Evolutionary conservation across 1,139 yeast genomes (phyloP), one percentile per base, ranked within the genome.

Genomic region (Candida glucosophila): DNA sequence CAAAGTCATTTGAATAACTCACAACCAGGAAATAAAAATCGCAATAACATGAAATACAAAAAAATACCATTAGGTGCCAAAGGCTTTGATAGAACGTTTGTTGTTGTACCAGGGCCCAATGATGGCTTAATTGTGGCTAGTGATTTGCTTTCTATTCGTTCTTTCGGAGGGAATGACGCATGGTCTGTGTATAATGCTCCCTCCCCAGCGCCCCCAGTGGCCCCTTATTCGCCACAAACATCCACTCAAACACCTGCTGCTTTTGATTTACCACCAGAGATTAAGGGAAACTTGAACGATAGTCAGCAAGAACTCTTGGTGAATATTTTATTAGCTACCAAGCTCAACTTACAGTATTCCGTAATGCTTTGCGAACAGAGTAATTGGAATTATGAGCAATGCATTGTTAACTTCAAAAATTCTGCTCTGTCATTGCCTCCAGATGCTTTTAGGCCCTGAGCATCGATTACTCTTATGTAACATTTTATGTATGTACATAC

Each of bases 281-380:
- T 76, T 22, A 69, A 71, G 32, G 50, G 67, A 8, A 65, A 62
- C 26, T 49, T 81, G 27, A 62, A 51, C 22, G 67, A 70, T 0
- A 49, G 55, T 1, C 94, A 85, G 46, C 75, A 78, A 36, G 79
- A 77, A 34, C 54, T 83, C 6, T 64, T 83, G 14, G 67, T 71
- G 14, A 76, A 70, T 40, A 58, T 90, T 15, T 70, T 79, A 52
- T 52, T 68, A 24, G 86, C 81, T 37, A 90, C 97, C 0, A 73
- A 77, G 29, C 58, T 90, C 37, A 86, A 73, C 39, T 62, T 82
- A 14, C 81, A 81, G 41, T 90, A 77, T 49, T 83, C 92, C 1
- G 56, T 77, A 18, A 74, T 88, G 85, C 67, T 92, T 26, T 80
- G 90, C 28, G 88, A 86, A 45, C 95, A 86, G 49, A 85, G 95